Conservation (phyloP, 768 basidiomycete species). For the Tricholomella constricta region DNA sequence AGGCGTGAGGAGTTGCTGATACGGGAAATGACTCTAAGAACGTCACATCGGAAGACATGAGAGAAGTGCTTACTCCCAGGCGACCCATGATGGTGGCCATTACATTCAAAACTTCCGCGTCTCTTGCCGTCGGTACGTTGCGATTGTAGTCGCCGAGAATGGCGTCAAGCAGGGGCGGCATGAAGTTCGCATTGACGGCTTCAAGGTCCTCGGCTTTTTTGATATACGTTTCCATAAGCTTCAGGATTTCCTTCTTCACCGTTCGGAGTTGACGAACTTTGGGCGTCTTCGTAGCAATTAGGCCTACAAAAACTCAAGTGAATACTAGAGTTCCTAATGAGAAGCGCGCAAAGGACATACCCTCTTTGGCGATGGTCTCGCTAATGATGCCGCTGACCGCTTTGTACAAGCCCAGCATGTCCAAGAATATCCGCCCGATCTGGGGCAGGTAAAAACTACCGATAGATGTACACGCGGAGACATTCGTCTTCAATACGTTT, state of each 20-base stretch:
- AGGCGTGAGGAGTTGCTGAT: slow-evolving; percentile 79
- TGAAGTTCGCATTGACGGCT: slow-evolving; percentile 86
- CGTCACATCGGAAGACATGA: neutral
- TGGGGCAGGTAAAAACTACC: slow-evolving; percentile 98
- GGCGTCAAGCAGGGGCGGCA: slow-evolving; percentile 93
- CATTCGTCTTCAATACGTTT: slow-evolving; percentile 98
- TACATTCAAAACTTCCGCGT: slow-evolving; percentile 96
- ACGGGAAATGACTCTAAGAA: slow-evolving; percentile 12
- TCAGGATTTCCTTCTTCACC: slow-evolving; percentile 97
- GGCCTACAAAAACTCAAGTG: slow-evolving; percentile 46
- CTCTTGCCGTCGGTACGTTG: slow-evolving; percentile 90
- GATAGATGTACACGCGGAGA: slow-evolving; percentile 95
- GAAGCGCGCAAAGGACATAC: slow-evolving; percentile 37
- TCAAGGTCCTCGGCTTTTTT: slow-evolving; percentile 97
- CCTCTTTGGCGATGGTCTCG: slow-evolving; percentile 85
- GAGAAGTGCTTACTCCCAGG: slow-evolving; percentile 68
- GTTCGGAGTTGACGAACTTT: slow-evolving; percentile 93
- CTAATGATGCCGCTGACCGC: slow-evolving; percentile 97
- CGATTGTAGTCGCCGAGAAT: slow-evolving; percentile 97
- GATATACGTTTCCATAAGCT: slow-evolving; percentile 97
- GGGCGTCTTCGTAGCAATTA: slow-evolving; percentile 94
- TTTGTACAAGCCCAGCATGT: slow-evolving; percentile 98
- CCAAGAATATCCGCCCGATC: slow-evolving; percentile 91
- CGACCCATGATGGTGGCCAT: slow-evolving; percentile 93
- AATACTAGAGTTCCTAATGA: slow-evolving; percentile 1